Percentiles rank a stretch among this genome's conserved stretches.
These are phyloP conservation scores for Mucuna pruriens DNA, from an alignment of 306 rosid species.

Conservation along the genomic window DNA sequence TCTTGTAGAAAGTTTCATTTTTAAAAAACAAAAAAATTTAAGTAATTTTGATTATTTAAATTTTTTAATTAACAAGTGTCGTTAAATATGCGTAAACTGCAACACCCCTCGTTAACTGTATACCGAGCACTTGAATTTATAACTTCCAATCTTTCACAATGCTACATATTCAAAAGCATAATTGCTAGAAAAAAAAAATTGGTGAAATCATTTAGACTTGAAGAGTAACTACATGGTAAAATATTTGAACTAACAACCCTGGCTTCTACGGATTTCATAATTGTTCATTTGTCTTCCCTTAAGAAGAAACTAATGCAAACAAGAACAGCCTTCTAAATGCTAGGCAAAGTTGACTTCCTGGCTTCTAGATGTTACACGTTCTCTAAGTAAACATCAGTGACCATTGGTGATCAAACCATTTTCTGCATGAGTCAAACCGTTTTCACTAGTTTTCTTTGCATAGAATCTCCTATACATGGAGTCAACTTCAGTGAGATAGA, in stretches of 20 bases:
- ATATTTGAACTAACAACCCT: slow-evolving; percentile 23
- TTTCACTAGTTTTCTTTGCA: slow-evolving; percentile 50
- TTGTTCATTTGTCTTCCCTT: slow-evolving; percentile 27
- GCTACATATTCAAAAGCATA: not conserved
- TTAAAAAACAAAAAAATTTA: too few relatives aligned
- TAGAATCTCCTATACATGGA: slow-evolving; percentile 82
- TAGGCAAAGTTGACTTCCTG: slow-evolving; percentile 29
- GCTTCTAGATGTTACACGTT: not conserved
- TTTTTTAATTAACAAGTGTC: not conserved
- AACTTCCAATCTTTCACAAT: not conserved
- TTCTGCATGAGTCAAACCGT: not conserved
- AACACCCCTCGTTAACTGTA: not conserved
- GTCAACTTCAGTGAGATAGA: slow-evolving; percentile 85
- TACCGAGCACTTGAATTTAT: not conserved
- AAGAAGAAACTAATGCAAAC: slow-evolving; percentile 31
- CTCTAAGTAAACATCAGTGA: slow-evolving; percentile 45
- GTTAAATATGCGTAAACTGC: not conserved
- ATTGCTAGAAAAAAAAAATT: not conserved
- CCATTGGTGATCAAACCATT: slow-evolving; percentile 48
- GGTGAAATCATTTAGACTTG: slow-evolving; percentile 3
- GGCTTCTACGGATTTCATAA: slow-evolving; percentile 25
- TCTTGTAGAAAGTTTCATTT: too few relatives aligned
- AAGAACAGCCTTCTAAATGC: slow-evolving; percentile 31
- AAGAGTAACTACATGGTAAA: slow-evolving; percentile 9
- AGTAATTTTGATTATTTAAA: not conserved